Conservation (phyloP, 2,329 filamentous ascomycete genomes). For the Diplocarpon mali region DNA sequence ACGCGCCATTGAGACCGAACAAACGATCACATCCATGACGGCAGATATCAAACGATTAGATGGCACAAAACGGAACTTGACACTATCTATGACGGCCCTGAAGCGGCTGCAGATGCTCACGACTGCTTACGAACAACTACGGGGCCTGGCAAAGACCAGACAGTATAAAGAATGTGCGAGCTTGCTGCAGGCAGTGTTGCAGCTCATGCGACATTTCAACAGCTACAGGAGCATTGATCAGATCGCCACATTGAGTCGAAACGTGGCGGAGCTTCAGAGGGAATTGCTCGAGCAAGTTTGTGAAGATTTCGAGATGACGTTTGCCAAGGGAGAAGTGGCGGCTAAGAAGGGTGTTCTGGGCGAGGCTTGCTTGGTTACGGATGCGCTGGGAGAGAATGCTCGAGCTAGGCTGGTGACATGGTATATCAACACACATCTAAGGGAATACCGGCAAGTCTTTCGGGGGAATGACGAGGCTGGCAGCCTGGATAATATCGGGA, state of each 20-base stretch:
- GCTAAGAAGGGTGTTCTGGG: constrained; percentile 59
- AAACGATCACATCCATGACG: constrained; percentile 96
- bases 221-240: constrained; percentile 96
- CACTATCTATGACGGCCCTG: constrained; percentile 92
- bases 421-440: constrained; percentile 95
- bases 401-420: constrained; percentile 75
- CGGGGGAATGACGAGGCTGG: constrained; percentile 93
- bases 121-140: constrained; percentile 94
- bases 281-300: constrained; percentile 96
- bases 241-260: constrained; percentile 84
- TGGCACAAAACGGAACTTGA: constrained; percentile 91
- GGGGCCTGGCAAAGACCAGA: constrained; percentile 67
- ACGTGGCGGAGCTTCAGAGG: constrained; percentile 85
- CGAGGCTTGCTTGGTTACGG: constrained; percentile 88
- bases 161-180: constrained; percentile 95
- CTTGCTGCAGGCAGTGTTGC: constrained; percentile 84
- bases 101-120: constrained; percentile 98
- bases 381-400: constrained; percentile 83
- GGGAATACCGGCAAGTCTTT: constrained; percentile 94
- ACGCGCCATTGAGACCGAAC: constrained; percentile 83
- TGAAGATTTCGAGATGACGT: constrained; percentile 94
- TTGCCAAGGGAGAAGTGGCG: constrained; percentile 75
- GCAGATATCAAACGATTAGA: constrained; percentile 97
- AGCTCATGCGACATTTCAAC: constrained; percentile 98
- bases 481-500: constrained; percentile 89